Base-by-base conservation (phyloP, 345 rosid species). In the Xanthoceras sorbifolium region DNA sequence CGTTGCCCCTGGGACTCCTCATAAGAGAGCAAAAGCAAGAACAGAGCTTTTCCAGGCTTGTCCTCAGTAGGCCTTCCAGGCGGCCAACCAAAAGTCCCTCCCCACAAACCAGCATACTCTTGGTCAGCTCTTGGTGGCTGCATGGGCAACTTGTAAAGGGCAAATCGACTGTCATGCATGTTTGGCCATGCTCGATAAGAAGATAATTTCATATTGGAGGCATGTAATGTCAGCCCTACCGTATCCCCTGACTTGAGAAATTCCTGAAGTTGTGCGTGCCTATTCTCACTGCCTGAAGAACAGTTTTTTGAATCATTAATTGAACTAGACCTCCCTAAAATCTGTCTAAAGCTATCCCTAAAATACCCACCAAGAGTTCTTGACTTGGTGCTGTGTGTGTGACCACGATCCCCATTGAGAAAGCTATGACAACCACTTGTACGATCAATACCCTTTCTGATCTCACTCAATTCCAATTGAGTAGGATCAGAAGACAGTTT, bases 71-170 rank as follows among this genome's bases (percentile, higher is more conserved):
- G 91, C 80, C 62, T 88, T 71, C 93, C 89, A 1, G 91, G 93
- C 40, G 97, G 97, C 97, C 97, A 92, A 38, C 97, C 94, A 80
- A 92, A 90, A 50, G 92, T 89, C 32, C 93, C 97, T 76, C 97
- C 94, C 97, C 97, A 92, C 26, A 92, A 76, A 74, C 97, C 92
- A 31, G 97, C 88, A 85, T 84, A 91, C 85, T 90, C 90, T 81
- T 92, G 87, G 77, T 82, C 87, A 23, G 85, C 62, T 50, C 66
- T 75, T 2, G 91, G 90, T 44, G 72, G 74, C 83, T 68, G 75
- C 74, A 88, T 70, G 36, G 93, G 97, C 79, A 92, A 71, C 79
- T 90, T 92, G 88, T 90, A 92, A 44, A 92, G 91, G 36, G 94
- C 93, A 84, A 87, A 92, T 36, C 85, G 87, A 72, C 84, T 85